Percentiles rank a stretch among this genome's conserved stretches.
Evolutionary conservation across 176 grass and related monocot species (phyloP).

Genomic region (Triticum monococcum): DNA sequence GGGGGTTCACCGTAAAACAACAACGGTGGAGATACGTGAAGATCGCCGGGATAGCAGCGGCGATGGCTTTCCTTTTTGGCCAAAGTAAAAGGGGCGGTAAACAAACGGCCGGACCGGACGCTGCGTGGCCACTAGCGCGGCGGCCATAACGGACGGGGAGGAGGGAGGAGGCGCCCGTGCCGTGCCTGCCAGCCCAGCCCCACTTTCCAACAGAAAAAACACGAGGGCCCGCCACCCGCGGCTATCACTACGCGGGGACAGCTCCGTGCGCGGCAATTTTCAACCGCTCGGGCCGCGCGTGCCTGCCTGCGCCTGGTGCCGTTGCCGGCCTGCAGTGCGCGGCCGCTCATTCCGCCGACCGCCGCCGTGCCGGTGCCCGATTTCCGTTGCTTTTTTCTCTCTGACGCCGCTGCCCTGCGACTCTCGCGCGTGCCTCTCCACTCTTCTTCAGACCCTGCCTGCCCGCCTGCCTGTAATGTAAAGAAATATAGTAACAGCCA

Average conservation of each 20-base stretch:
- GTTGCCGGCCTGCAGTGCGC: neutral
- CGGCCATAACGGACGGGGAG: too few species aligned
- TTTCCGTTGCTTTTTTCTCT: neutral
- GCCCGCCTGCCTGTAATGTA: too few species aligned
- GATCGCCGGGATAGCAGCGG: neutral
- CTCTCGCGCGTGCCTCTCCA: neutral
- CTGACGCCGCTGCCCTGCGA: neutral
- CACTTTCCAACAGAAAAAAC: neutral
- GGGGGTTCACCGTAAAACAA: neutral
- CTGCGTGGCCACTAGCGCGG: neutral
- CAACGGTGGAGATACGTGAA: neutral
- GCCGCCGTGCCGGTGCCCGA: neutral
- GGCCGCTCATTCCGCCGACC: neutral
- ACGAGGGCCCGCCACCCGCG: neutral
- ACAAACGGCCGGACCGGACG: too few species aligned
- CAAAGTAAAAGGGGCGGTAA: neutral
- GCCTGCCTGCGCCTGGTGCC: neutral
- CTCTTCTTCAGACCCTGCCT: too few species aligned
- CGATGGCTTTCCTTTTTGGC: neutral
- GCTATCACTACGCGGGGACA: neutral
- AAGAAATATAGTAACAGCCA: neutral
- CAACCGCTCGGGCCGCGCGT: neutral
- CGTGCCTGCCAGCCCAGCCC: conserved; percentile 18
- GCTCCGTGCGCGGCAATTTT: conserved; percentile 13
- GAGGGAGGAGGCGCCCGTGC: neutral